Evolutionary conservation across 1,284 basidiomycete genomes (phyloP), one percentile per base, ranked within the genome.

Genomic region (Earliella scabrosa): DNA sequence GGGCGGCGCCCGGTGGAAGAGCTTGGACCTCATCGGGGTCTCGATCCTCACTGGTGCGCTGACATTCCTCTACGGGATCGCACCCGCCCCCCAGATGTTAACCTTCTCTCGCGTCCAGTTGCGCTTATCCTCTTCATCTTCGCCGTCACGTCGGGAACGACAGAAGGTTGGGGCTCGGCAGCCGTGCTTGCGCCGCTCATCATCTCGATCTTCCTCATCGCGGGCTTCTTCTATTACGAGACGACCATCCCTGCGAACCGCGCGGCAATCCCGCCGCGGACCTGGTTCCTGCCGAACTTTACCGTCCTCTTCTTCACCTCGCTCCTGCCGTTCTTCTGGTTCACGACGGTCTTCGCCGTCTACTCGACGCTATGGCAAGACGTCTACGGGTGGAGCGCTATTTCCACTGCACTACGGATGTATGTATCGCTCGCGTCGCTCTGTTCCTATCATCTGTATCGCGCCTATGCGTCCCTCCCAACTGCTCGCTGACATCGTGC

Each of bases 61-160:
- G 3, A 5, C 39, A n/a, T 3, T 3, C 20, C 2, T 18, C 16
- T 45, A 7, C 14, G 21, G 24, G 13, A 21, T 27, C 38, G 34
- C 39, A 27, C 35, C 23, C 10, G n/a, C 7, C 14, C n/a, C n/a
- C 24, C 40, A n/a, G n/a, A n/a, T n/a, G n/a, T n/a, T n/a, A n/a
- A n/a, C n/a, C n/a, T n/a, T n/a, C 38, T 18, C 4, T 10, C 24
- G 8, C 18, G n/a, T 27, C 26, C 44, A 71, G 68, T 61, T 10
- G 69, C 69, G 1, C 62, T 71, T n/a, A 65, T 71, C 40, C 66
- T 82, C 18, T 80, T 82, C 66, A 76, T 82, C 35, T 81, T 77
- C 58, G 77, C 76, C 2, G 66, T 82, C 29, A 82, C 81, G 2
- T 76, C 77, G 5, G 80, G 78, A 2, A 75, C 78, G 3, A 67